Conservation (phyloP, 2,329 filamentous ascomycete species). For the Westerdykella ornata region DNA sequence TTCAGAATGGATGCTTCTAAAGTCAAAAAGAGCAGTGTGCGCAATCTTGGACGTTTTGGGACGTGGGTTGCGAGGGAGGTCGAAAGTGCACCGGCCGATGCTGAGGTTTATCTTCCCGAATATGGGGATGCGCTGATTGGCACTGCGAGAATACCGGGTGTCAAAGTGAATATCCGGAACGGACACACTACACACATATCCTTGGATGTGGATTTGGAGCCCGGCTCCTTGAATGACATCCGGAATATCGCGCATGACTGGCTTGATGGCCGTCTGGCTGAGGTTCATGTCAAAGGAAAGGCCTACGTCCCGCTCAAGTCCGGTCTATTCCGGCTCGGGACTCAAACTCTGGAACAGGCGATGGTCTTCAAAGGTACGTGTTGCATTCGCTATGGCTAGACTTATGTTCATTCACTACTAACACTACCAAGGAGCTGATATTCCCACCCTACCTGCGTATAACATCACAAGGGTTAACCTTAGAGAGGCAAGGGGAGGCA, state of each 20-base stretch:
- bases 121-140: slow-evolving; percentile 73
- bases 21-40: slow-evolving; percentile 63
- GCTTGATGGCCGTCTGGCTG: slow-evolving; percentile 68
- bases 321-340: slow-evolving; percentile 72
- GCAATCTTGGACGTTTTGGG: slow-evolving; percentile 67
- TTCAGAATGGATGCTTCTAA: slow-evolving; percentile 73
- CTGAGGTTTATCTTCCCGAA: slow-evolving; percentile 75
- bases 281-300: slow-evolving; percentile 65
- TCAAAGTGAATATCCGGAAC: slow-evolving; percentile 71
- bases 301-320: slow-evolving; percentile 68
- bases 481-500: slow-evolving; percentile 57
- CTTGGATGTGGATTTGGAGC: slow-evolving; percentile 67
- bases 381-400: slow-evolving; percentile 35
- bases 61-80: slow-evolving; percentile 76
- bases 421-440: slow-evolving; percentile 45
- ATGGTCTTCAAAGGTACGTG: slow-evolving; percentile 77
- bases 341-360: slow-evolving; percentile 66
- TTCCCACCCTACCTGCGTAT: slow-evolving; percentile 74
- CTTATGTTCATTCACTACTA: slow-evolving; percentile 26
- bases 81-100: slow-evolving; percentile 63
- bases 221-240: slow-evolving; percentile 70
- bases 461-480: slow-evolving; percentile 76
- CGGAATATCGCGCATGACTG: slow-evolving; percentile 80
- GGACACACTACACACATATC: slow-evolving; percentile 72
- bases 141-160: slow-evolving; percentile 65